phyloP scores from a whole-genome alignment of 2,329 filamentous ascomycete species.

The Apiospora malaysiana region DNA sequence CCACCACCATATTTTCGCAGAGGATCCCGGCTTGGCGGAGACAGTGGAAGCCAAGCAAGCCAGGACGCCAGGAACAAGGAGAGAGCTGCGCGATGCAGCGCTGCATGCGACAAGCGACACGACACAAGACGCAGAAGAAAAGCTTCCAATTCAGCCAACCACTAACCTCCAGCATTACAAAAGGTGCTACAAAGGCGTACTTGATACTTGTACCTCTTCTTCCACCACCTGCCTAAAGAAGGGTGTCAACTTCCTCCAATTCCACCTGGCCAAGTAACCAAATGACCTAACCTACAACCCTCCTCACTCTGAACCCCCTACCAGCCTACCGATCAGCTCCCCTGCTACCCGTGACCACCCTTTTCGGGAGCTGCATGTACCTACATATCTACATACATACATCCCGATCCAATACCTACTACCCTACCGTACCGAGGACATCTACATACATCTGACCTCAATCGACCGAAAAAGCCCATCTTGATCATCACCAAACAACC shows the following conservation, averaged over 20 bases:
- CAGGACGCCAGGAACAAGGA: not conserved
- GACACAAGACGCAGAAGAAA: too few species aligned
- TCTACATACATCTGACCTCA: not conserved
- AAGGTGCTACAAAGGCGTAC: not conserved
- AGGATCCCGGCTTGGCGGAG: constrained; percentile 7
- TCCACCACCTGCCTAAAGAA: constrained; percentile 15
- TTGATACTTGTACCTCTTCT: not conserved
- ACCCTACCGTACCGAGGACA: too few species aligned
- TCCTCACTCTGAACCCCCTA: not conserved
- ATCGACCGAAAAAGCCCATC: not conserved
- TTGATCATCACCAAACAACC: constrained; percentile 11
- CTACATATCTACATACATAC: not conserved
- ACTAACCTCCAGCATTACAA: too few species aligned
- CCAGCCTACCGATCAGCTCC: not conserved
- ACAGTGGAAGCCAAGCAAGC: too few species aligned
- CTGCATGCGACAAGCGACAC: too few species aligned
- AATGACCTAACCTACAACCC: not conserved
- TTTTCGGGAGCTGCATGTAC: constrained; percentile 14
- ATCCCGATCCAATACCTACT: not conserved
- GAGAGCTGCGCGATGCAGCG: not conserved
- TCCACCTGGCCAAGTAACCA: not conserved
- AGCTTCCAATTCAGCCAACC: not conserved
- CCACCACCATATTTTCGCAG: not conserved
- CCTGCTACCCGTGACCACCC: constrained; percentile 12
- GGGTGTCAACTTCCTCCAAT: constrained; percentile 8